Evolutionary conservation across 1,284 basidiomycete species (phyloP), one percentile per base, ranked within the genome.

Genomic region (Schizophyllum amplum): DNA sequence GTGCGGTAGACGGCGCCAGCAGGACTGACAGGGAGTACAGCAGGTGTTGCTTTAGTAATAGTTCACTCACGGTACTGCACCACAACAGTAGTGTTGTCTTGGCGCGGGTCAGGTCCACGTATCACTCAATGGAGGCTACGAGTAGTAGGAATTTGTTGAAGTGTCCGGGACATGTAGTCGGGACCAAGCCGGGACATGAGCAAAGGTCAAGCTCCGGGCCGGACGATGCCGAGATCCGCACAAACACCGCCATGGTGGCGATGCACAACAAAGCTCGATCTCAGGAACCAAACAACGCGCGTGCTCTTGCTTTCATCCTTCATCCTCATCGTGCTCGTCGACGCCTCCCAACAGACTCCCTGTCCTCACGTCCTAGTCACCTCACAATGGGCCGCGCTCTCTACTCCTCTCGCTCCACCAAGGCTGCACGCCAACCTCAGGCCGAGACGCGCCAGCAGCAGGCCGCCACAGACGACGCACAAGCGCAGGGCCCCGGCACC

Each of bases 351-450:
- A 56, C 42, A 26, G 47, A 57, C 52, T 48, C 48, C 46, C 50
- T n/a, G 49, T 52, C 25, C 53, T 52, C 50, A 51, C 56, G 9
- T 47, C 51, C 15, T 11, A 20, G 11, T 47, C 13, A 24, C n/a
- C 33, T 13, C 55, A 50, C 47, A 20, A 88, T 88, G 86, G 86
- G 86, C 62, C 83, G 85, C 62, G 79, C 84, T 62, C 77, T 87
- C 60, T 84, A 81, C 69, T 86, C 86, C 33, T 42, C 33, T 70
- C 73, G 60, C 55, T 70, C 51, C 48, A 24, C 21, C 75, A 78
- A 58, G 52, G 66, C 27, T 52, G 63, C 61, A 62, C 73, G 51
- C 58, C 68, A 1, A 77, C 78, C 48, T 71, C 72, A 54, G 75
- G 83, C 55, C 76, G 75, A 65, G 74, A 76, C 54, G 78, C 80